Evolutionary conservation across 1,139 yeast genomes (phyloP).

Genomic region (Geotrichum histeridarum): DNA sequence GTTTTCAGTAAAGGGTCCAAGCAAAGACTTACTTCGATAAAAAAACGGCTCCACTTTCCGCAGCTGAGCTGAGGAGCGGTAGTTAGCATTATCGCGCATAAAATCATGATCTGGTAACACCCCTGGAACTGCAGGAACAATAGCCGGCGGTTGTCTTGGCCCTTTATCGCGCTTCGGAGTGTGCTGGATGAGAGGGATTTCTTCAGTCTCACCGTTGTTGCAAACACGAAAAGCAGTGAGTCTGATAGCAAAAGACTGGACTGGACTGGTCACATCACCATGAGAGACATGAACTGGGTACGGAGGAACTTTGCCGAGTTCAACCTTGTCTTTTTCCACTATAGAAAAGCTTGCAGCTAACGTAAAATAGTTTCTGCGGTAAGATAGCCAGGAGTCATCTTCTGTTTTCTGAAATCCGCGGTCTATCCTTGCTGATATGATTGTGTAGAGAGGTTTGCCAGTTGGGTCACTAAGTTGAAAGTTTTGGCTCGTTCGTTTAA

Average conservation of each 20-base stretch:
- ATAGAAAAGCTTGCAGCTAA: constrained; percentile 17
- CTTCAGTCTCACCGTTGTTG: constrained; percentile 13
- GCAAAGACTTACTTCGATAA: constrained; percentile 8
- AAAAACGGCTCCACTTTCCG: constrained; percentile 16
- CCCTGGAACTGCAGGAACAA: constrained; percentile 20
- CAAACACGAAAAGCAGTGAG: constrained; percentile 17
- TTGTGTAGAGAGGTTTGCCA: constrained; percentile 16
- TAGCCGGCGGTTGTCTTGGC: constrained; percentile 16
- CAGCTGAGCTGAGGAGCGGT: constrained; percentile 15
- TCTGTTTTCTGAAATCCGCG: constrained; percentile 17
- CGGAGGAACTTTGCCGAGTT: constrained; percentile 17
- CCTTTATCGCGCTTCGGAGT: constrained; percentile 19
- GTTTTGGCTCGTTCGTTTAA: constrained; percentile 20
- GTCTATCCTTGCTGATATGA: constrained; percentile 18
- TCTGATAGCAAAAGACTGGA: constrained; percentile 18
- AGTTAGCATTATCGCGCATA: constrained; percentile 17
- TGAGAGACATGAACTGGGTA: constrained; percentile 14
- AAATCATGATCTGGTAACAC: constrained; percentile 18
- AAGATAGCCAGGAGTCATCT: constrained; percentile 18
- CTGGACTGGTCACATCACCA: constrained; percentile 8
- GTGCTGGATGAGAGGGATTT: constrained; percentile 17
- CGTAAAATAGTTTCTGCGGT: constrained; percentile 19
- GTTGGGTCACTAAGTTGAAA: constrained; percentile 16
- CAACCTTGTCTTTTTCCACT: constrained; percentile 5
- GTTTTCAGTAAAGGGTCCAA: constrained; percentile 18